Evolutionary conservation across 176 grass and related monocot species (phyloP), one percentile per base, ranked within the genome.

Genomic region (Lolium multiflorum): DNA sequence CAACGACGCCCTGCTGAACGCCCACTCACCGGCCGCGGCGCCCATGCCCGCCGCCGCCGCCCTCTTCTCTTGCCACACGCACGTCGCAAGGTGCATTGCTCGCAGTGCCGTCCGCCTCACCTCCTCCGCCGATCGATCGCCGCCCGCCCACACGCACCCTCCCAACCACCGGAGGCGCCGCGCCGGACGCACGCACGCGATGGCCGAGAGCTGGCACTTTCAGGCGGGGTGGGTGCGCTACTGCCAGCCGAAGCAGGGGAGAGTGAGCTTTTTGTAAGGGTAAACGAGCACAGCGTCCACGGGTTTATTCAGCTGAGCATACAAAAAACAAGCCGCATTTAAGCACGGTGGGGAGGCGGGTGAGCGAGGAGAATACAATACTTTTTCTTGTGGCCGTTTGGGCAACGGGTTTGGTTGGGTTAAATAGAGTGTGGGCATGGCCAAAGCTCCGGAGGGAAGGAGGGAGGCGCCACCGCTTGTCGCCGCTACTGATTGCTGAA

Each of bases 331-430:
- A 80, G 24, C 54, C 2, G 91, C 84, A 92, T 80, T 90, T 84
- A 92, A 87, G 85, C 91, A 71, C 56, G 82, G 91, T 90, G 77
- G 84, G 84, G 81, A 92, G 84, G 91, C 81, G 62, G 84, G 62
- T 65, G 62, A 65, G 62, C 13, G 62, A 65, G 62, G 25, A 35
- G 61, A 13, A 64, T 21, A 4, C n/a, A 9, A 1, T 38, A 24
- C 31, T 35, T 35, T 67, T 43, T 61, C 37, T 43, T 7, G 60
- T 7, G 50, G 15, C 24, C 48, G 56, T 81, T 3, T 28, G 69
- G 79, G 87, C 71, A 51, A 68, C 54, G 75, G 3, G 51, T 77
- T 85, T 89, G 67, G 80, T 89, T 58, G 59, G 81, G 61, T 87
- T 89, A 85, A 89, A 82, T 90, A 82, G 68, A 74, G 74, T 61